Evolutionary conservation across 805 yeast species (phyloP).

Genomic region (Grigorovia jiainica): DNA sequence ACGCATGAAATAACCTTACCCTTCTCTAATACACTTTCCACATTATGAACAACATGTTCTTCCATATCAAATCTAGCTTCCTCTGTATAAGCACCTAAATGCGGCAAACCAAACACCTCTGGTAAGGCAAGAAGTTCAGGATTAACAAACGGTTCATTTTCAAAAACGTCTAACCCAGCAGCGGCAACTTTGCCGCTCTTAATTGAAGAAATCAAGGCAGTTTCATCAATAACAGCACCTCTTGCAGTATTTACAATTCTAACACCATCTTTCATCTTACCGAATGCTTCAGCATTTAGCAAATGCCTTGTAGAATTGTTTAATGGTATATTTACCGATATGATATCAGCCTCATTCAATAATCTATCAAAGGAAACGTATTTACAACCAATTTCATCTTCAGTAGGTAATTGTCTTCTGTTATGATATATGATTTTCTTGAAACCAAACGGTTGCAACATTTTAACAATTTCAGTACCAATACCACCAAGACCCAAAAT

Average conservation of each 20-base stretch:
- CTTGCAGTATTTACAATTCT: conserved; percentile 76
- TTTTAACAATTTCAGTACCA: conserved; percentile 68
- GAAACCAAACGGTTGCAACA: conserved; percentile 72
- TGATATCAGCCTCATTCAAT: conserved; percentile 51
- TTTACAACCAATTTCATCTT: conserved; percentile 58
- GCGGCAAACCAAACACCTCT: conserved; percentile 73
- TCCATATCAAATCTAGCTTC: conserved; percentile 81
- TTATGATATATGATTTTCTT: conserved; percentile 62
- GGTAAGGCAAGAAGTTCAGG: conserved; percentile 52
- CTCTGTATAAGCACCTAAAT: conserved; percentile 73
- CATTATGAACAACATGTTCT: conserved; percentile 62
- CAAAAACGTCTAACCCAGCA: conserved; percentile 70
- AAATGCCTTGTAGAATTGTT: conserved; percentile 62
- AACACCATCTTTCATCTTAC: conserved; percentile 70
- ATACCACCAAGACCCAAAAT: conserved; percentile 89
- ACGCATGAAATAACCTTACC: conserved; percentile 70
- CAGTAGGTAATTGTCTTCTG: conserved; percentile 48
- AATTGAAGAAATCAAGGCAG: conserved; percentile 44
- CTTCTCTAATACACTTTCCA: conserved; percentile 42
- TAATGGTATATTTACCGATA: conserved; percentile 71
- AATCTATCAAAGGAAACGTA: conserved; percentile 68
- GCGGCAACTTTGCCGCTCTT: conserved; percentile 58
- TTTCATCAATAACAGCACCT: conserved; percentile 72
- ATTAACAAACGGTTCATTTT: conserved; percentile 63
- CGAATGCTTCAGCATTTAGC: conserved; percentile 49